phyloP scores from a whole-genome alignment of 2,329 filamentous ascomycete genomes.

The Pseudocercospora pini-densiflorae region DNA sequence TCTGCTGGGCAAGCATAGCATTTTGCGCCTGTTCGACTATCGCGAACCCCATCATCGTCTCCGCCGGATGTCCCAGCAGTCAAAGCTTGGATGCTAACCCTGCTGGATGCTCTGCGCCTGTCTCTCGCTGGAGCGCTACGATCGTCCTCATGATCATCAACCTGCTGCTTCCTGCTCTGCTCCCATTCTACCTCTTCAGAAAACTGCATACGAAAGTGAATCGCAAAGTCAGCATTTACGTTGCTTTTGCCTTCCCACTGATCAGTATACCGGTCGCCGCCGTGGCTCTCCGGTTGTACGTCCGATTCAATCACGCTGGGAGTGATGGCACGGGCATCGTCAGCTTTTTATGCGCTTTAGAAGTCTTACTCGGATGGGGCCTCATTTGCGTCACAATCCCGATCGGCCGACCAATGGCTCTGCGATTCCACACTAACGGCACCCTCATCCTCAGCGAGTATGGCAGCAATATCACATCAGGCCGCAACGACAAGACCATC shows the following conservation, averaged over 20 bases:
- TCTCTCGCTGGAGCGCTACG: slow-evolving; percentile 10
- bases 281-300: background rate
- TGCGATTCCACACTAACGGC: slow-evolving; percentile 5
- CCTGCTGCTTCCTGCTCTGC: slow-evolving; percentile 1
- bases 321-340: slow-evolving; percentile 1
- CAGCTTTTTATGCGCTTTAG: slow-evolving; percentile 2
- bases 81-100: background rate
- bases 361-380: slow-evolving; percentile 9
- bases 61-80: background rate
- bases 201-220: slow-evolving; percentile 5
- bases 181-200: slow-evolving; percentile 5
- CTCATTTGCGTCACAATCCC: slow-evolving; percentile 3
- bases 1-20: slow-evolving; percentile 9
- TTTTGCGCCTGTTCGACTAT: background rate
- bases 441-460: slow-evolving; percentile 8
- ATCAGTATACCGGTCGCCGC: background rate
- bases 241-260: slow-evolving; percentile 7
- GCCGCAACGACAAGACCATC: background rate
- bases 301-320: background rate
- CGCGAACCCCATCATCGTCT: background rate
- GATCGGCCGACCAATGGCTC: slow-evolving; percentile 4
- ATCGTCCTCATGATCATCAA: slow-evolving; percentile 6
- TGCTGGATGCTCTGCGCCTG: background rate
- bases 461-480: slow-evolving; percentile 1
- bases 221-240: slow-evolving; percentile 6